A percentile compares a stretch with the other conserved stretches of the same genome.
Evolutionary conservation across 306 rosid species (phyloP).

Genomic region (Luffa acutangula): DNA sequence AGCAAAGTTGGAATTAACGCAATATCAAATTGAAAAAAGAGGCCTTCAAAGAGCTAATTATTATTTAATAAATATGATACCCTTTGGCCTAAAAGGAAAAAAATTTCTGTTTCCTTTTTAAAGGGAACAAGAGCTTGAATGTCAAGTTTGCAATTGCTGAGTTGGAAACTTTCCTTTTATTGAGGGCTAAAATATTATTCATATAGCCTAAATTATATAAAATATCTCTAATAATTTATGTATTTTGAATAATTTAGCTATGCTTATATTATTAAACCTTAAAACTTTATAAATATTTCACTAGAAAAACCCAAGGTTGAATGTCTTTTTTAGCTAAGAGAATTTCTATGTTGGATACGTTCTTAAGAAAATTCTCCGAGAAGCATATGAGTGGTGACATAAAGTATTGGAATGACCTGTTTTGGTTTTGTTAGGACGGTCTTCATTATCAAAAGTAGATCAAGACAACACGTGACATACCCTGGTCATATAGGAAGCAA

Average conservation of each 20-base stretch:
- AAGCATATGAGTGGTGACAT: neutral
- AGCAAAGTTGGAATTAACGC: neutral
- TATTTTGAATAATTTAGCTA: neutral
- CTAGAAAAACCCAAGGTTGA: neutral
- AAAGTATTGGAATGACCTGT: neutral
- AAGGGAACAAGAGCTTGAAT: constrained; percentile 6
- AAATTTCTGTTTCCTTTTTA: neutral
- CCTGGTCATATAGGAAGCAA: neutral
- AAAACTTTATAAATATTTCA: neutral
- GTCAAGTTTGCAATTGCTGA: neutral
- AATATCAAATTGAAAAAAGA: neutral
- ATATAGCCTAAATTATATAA: neutral
- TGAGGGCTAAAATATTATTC: neutral
- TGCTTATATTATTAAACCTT: neutral
- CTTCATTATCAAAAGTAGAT: neutral
- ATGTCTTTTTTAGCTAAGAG: neutral
- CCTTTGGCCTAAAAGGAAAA: constrained; percentile 3
- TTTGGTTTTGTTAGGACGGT: neutral
- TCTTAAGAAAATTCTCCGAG: neutral
- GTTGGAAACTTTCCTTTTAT: neutral
- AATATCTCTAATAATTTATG: neutral
- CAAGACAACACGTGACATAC: neutral
- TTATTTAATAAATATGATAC: neutral
- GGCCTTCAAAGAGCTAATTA: neutral
- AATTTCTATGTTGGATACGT: neutral